Evolutionary conservation across 2,329 filamentous ascomycete genomes (phyloP).

Genomic region (Phialophora verrucosa): DNA sequence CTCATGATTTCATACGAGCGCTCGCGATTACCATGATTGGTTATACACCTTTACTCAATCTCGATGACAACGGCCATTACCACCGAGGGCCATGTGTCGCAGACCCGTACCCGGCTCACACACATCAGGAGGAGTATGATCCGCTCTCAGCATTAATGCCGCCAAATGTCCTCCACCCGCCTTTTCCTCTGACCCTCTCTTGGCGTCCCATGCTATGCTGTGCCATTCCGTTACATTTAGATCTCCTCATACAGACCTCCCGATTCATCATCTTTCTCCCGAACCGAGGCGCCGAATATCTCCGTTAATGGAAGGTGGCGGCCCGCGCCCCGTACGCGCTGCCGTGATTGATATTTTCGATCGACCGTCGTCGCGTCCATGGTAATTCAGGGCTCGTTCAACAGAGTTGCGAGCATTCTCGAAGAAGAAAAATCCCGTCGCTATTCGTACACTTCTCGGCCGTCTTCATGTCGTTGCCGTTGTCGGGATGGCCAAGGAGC

Average conservation of each 20-base stretch:
- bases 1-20: neutral
- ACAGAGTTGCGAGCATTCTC: neutral
- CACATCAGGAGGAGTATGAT: neutral
- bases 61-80: neutral
- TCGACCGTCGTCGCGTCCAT: neutral
- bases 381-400: neutral
- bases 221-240: neutral
- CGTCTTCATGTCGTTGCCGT: neutral
- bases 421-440: neutral
- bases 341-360: neutral
- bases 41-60: neutral
- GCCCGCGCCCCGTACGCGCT: neutral
- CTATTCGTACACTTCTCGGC: neutral
- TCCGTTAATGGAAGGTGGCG: neutral
- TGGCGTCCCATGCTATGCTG: neutral
- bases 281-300: neutral
- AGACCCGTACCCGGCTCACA: neutral
- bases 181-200: neutral
- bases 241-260: neutral
- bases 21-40: neutral
- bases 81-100: neutral
- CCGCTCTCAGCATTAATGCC: neutral
- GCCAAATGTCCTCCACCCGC: neutral
- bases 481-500: neutral
- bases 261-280: neutral